Conservation (phyloP, 371 early-diverging fungal species). For the Mucor irregularis region DNA sequence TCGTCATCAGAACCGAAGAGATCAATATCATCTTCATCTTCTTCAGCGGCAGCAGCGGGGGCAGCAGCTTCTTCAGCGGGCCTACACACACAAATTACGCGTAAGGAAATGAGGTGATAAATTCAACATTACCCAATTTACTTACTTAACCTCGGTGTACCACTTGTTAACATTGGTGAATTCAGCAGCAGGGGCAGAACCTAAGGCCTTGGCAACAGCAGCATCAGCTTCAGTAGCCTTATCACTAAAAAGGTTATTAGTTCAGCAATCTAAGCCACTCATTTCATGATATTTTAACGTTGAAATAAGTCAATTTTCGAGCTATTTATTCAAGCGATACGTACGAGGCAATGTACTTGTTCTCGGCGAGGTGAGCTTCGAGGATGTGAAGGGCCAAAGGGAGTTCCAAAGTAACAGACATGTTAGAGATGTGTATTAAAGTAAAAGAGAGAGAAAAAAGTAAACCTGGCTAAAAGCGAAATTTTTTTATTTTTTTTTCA, state of each 20-base stretch:
- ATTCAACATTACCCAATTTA: background rate
- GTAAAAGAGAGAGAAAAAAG: conserved; percentile 18
- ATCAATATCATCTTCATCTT: conserved; percentile 94
- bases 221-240: conserved; percentile 42
- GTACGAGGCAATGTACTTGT: conserved; percentile 74
- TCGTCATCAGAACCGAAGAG: conserved; percentile 94
- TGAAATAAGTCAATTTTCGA: background rate
- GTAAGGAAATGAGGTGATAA: background rate
- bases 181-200: conserved; percentile 45
- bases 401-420: conserved; percentile 65
- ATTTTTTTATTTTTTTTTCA: background rate
- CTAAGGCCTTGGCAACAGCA: conserved; percentile 46
- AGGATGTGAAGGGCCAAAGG: conserved; percentile 63
- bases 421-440: conserved; percentile 22
- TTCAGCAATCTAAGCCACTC: conserved; percentile 26
- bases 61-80: conserved; percentile 54
- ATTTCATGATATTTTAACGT: background rate
- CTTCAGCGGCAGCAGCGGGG: conserved; percentile 55
- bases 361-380: conserved; percentile 75
- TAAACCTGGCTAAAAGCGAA: background rate
- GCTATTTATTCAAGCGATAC: conserved; percentile 3
- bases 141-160: conserved; percentile 48
- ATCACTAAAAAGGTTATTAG: conserved; percentile 15
- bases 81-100: conserved; percentile 8
- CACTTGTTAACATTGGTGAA: conserved; percentile 44